phyloP scores from a whole-genome alignment of 2,329 filamentous ascomycete species.

The Magnaporthales sp. region DNA sequence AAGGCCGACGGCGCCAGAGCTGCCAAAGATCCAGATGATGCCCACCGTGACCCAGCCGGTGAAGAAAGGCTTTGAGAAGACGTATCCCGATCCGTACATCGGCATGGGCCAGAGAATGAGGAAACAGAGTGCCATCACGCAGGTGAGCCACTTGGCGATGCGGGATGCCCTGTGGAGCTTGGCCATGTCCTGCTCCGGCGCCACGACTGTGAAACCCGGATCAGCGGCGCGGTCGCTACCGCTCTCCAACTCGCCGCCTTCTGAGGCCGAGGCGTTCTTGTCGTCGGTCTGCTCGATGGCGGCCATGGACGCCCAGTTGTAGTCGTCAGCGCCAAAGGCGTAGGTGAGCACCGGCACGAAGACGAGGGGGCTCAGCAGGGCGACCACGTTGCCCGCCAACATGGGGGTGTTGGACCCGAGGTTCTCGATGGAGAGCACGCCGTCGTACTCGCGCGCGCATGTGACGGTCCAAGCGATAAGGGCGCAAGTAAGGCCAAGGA shows the following conservation, averaged over 20 bases:
- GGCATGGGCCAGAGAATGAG: constrained; percentile 88
- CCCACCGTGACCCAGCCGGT: constrained; percentile 71
- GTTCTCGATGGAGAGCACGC: constrained; percentile 59
- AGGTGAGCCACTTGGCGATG: background rate
- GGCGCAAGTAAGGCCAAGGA: constrained; percentile 59
- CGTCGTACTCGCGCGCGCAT: constrained; percentile 55
- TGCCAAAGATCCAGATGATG: constrained; percentile 73
- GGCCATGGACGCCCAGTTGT: constrained; percentile 81
- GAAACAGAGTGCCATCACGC: constrained; percentile 49
- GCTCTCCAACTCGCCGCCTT: background rate
- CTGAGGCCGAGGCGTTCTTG: constrained; percentile 43
- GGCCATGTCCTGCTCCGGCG: constrained; percentile 6
- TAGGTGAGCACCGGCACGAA: constrained; percentile 71
- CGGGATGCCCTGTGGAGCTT: background rate
- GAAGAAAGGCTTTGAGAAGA: constrained; percentile 77
- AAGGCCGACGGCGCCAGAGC: constrained; percentile 63
- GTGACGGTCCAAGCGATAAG: constrained; percentile 74
- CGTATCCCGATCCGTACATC: constrained; percentile 74
- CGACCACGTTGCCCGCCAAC: constrained; percentile 79
- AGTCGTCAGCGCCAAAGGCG: constrained; percentile 60
- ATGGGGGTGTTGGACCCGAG: constrained; percentile 84
- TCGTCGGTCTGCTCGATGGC: constrained; percentile 68
- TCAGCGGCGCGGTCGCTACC: constrained; percentile 1
- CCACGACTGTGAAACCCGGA: background rate
- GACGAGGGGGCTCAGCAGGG: constrained; percentile 66